Base-by-base conservation (phyloP, 768 basidiomycete genomes). In the Suillus lakei region DNA sequence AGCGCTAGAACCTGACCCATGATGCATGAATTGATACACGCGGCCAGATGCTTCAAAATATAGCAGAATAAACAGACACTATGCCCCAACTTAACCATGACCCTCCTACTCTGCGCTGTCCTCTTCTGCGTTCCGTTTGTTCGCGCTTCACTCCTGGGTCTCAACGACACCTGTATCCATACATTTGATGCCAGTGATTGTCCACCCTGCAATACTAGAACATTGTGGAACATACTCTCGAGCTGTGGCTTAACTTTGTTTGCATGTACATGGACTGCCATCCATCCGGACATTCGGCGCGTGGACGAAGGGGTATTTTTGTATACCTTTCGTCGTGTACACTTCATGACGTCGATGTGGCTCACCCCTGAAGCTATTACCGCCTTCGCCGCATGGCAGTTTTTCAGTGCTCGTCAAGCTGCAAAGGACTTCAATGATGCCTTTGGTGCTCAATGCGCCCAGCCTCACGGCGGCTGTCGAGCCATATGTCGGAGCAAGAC, bases 61-160 rank as follows among this genome's bases (percentile, higher is more conserved):
- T 7, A 46, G 44, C n/a, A n/a, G n/a, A n/a, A 46, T n/a, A 10
- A n/a, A 44, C 21, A 44, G 43, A 21, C 21, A 21, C 1, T n/a
- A 12, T 46, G 44, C n/a, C n/a, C 12, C 44, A 39, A 15, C 38
- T 39, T 39, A 16, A 41, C 43, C 8, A 43, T 43, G 43, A 23
- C 2, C 46, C 46, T 48, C 23, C 1, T 26, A n/a, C 23, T 48
- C 0, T 48, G 2, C 5, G 46, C 46, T 48, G 12, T 2, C 10
- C 68, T 84, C 62, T 77, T 85, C 53, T 76, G 76, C 62, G 71
- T 79, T 66, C 70, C 44, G 0, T 46, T 46, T 46, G n/a, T 23
- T 46, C 1, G 4, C n/a, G 44, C 44, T 23, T 46, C 44, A 23
- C 44, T 46, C 10, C 44, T 5, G 5, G 5, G 44, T 46, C n/a